phyloP scores from a whole-genome alignment of 306 rosid species.

The Cercis canadensis region DNA sequence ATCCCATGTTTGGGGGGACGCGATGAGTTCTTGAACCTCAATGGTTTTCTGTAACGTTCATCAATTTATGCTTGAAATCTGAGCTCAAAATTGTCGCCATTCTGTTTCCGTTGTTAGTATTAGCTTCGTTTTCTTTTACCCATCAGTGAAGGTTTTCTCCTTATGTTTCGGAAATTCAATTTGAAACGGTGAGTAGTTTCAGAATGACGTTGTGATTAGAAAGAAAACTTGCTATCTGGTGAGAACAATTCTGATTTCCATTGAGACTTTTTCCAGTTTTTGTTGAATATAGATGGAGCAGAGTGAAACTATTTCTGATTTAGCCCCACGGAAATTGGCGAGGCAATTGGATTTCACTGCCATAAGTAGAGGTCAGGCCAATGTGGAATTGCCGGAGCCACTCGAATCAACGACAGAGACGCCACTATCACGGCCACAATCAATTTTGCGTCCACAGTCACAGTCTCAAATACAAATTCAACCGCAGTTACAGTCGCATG shows the following conservation, averaged over 20 bases:
- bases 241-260: not conserved
- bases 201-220: conserved; percentile 30
- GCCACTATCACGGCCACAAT: conserved; percentile 14
- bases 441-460: conserved; percentile 5
- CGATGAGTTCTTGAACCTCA: not conserved
- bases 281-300: conserved; percentile 55
- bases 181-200: conserved; percentile 34
- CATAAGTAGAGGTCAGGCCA: conserved; percentile 23
- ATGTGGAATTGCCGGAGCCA: conserved; percentile 27
- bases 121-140: conserved; percentile 8
- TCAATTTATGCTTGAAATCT: conserved; percentile 25
- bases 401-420: conserved; percentile 21
- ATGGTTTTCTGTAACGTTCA: conserved; percentile 35
- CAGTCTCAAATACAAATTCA: conserved; percentile 16
- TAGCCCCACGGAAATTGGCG: conserved; percentile 51
- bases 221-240: not conserved
- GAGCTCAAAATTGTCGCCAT: conserved; percentile 3
- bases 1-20: not conserved
- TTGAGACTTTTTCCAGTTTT: not conserved
- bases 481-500: conserved; percentile 12
- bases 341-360: conserved; percentile 72
- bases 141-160: not conserved
- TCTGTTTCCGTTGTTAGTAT: conserved; percentile 13
- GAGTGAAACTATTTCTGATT: conserved; percentile 51
- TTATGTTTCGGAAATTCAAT: conserved; percentile 18